Evolutionary conservation across 768 basidiomycete species (phyloP).

Genomic region (Leccinum uliginosum): DNA sequence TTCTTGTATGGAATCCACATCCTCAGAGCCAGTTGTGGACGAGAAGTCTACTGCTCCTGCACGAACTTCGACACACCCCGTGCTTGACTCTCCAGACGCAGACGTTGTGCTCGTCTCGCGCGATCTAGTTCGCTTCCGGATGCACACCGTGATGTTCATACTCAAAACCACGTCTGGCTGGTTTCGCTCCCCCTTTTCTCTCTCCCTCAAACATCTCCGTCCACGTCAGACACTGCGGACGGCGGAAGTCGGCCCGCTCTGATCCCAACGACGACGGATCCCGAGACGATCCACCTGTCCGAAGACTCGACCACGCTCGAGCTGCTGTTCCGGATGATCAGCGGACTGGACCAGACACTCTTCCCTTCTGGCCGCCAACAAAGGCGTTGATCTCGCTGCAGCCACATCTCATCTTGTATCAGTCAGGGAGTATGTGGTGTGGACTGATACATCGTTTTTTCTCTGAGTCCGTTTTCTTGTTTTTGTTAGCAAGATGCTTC

Average conservation of each 20-base stretch:
- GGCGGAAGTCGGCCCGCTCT: conserved; percentile 3
- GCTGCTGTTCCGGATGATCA: conserved; percentile 55
- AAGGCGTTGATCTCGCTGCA: no score
- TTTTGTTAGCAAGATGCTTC: background rate
- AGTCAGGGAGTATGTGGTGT: background rate
- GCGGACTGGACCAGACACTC: conserved; percentile 37
- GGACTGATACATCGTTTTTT: background rate
- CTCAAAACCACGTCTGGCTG: conserved; percentile 61
- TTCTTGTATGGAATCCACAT: conserved; percentile 10
- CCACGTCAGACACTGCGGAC: background rate
- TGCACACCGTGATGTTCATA: conserved; percentile 54
- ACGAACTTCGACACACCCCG: conserved; percentile 36
- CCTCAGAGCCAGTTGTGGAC: conserved; percentile 6
- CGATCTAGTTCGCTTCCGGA: conserved; percentile 30
- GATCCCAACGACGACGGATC: conserved; percentile 9
- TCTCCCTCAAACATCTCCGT: conserved; percentile 39
- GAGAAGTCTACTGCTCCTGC: background rate
- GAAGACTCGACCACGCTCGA: conserved; percentile 56
- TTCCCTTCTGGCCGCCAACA: no score
- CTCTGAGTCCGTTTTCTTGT: background rate
- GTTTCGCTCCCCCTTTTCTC: conserved; percentile 49
- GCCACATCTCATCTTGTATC: background rate
- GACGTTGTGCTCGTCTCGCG: conserved; percentile 51
- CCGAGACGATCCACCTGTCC: conserved; percentile 48
- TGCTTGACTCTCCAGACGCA: conserved; percentile 49